Conservation (phyloP, 2,329 filamentous ascomycete genomes). For the Pseudogymnoascus pannorum region DNA sequence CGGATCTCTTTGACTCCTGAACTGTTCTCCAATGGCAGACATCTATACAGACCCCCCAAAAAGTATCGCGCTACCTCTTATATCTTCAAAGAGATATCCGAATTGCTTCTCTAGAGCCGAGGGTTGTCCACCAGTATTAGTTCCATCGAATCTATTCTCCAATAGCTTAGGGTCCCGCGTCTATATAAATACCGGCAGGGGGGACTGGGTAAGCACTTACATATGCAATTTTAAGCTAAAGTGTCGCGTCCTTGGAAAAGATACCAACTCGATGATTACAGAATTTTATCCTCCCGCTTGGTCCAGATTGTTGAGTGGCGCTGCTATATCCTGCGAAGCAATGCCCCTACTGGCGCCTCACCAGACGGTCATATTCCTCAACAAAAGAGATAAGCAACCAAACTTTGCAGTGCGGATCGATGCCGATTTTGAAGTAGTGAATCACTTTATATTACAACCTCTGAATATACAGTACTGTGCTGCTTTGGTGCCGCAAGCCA, state of each 20-base stretch:
- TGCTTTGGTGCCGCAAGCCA: background rate
- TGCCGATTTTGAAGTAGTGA: background rate
- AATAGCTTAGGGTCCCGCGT: background rate
- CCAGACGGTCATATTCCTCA: background rate
- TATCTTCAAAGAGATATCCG: background rate
- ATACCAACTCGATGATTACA: background rate
- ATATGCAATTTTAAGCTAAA: background rate
- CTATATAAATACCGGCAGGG: background rate
- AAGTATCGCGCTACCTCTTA: background rate
- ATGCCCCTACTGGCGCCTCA: background rate
- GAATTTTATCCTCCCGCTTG: background rate
- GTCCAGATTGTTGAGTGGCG: background rate
- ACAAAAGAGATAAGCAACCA: background rate
- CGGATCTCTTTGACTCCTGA: background rate
- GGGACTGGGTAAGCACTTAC: background rate
- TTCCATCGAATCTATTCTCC: background rate
- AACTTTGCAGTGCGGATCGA: background rate
- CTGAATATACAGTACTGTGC: background rate
- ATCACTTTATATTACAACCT: background rate
- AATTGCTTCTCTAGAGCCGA: background rate
- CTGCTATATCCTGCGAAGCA: background rate
- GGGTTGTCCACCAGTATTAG: background rate
- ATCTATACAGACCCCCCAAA: background rate
- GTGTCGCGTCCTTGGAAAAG: background rate
- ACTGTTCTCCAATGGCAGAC: background rate